Conservation (phyloP, 164 flowering plant species). For the Euptelea pleiosperma region DNA sequence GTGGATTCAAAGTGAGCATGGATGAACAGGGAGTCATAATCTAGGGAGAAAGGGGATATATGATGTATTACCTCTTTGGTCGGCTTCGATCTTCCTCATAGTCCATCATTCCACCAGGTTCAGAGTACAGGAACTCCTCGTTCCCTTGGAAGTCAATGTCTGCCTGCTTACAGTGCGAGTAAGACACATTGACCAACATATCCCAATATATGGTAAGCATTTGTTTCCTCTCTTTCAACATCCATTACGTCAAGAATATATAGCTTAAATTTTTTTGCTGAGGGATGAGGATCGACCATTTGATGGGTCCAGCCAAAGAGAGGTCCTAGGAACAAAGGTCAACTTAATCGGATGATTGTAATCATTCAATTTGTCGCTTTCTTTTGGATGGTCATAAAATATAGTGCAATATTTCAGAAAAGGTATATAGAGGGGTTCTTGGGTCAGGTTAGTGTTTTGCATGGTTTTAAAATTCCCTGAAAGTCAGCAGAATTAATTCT, state of each 20-base stretch:
- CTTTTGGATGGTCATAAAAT: not conserved
- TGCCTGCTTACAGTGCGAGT: constrained; percentile 95
- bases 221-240: no score
- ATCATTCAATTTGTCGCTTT: not conserved
- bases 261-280: no score
- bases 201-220: constrained; percentile 28
- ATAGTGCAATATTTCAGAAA: not conserved
- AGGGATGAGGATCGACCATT: no score
- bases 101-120: constrained; percentile 92
- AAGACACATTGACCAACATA: constrained; percentile 89
- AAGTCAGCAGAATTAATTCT: no score
- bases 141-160: constrained; percentile 77
- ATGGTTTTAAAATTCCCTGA: no score
- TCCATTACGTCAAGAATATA: no score
- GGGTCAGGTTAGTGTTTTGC: no score
- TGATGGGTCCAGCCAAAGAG: no score
- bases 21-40: not conserved
- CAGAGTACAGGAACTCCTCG: constrained; percentile 69
- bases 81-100: constrained; percentile 81
- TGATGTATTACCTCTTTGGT: constrained; percentile 67
- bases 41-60: not conserved
- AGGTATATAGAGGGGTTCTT: no score
- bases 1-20: not conserved
- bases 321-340: not conserved
- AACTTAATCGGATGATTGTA: not conserved